These are phyloP conservation scores for Dendrothele bispora DNA, from an alignment of 768 basidiomycete genomes.

Conservation along the genomic window DNA sequence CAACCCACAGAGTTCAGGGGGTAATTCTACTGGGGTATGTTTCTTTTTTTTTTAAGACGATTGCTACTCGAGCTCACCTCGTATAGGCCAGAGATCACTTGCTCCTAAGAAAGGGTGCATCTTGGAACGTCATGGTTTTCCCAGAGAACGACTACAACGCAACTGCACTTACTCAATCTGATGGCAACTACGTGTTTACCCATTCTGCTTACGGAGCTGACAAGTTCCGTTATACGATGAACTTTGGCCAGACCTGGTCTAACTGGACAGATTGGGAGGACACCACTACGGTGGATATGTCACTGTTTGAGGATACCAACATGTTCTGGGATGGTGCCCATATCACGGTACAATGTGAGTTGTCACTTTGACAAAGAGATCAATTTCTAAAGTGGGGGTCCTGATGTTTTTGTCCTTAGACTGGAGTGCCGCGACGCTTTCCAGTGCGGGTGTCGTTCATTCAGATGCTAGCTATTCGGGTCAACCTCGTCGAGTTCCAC, in stretches of 20 bases:
- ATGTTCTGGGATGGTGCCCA: slow-evolving; percentile 84
- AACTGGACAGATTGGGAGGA: slow-evolving; percentile 80
- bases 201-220: slow-evolving; percentile 89
- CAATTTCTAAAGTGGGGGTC: no score
- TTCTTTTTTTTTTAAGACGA: slow-evolving; percentile 7
- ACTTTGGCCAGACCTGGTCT: slow-evolving; percentile 86
- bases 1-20: slow-evolving; percentile 47
- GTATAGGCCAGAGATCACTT: slow-evolving; percentile 69
- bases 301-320: slow-evolving; percentile 47
- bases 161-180: slow-evolving; percentile 53
- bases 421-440: slow-evolving; percentile 70
- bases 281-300: slow-evolving; percentile 59
- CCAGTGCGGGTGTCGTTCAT: slow-evolving; percentile 69
- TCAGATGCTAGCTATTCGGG: slow-evolving; percentile 66
- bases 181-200: slow-evolving; percentile 71
- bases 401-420: slow-evolving; percentile 41
- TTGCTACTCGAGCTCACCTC: slow-evolving; percentile 9
- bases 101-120: slow-evolving; percentile 74
- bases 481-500: slow-evolving; percentile 74
- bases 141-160: slow-evolving; percentile 78
- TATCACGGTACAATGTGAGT: slow-evolving; percentile 85
- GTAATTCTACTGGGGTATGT: slow-evolving; percentile 59
- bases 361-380: no score
- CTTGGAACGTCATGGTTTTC: slow-evolving; percentile 87
- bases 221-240: slow-evolving; percentile 80